These are phyloP conservation scores for Anisodus acutangulus DNA, from an alignment of 257 asterid genomes.

Conservation along the genomic window DNA sequence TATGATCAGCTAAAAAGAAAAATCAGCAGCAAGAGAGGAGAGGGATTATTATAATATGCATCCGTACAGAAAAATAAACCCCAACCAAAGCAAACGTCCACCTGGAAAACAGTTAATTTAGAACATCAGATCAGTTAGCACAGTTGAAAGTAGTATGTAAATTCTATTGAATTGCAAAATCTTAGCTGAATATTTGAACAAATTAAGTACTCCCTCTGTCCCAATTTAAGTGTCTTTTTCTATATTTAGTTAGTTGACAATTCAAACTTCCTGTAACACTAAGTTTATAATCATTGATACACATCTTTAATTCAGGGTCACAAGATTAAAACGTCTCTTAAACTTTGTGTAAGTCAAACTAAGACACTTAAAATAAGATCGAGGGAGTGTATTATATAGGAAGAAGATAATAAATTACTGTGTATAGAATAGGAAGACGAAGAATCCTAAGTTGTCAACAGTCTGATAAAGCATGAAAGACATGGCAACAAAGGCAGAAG, in stretches of 20 bases:
- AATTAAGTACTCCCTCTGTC: background rate
- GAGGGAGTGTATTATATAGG: too few relatives aligned
- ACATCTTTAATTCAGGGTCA: too few relatives aligned
- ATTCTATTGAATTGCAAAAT: background rate
- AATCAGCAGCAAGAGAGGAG: background rate
- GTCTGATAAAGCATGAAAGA: constrained; percentile 61
- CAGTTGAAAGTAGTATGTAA: background rate
- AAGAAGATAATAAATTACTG: constrained; percentile 49
- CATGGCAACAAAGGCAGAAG: constrained; percentile 64
- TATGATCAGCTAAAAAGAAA: too few relatives aligned
- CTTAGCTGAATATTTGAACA: background rate
- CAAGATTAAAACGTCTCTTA: too few relatives aligned
- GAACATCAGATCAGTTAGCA: background rate
- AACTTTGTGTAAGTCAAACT: too few relatives aligned
- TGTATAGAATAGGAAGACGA: constrained; percentile 84
- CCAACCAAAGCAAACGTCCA: constrained; percentile 86
- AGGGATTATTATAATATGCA: background rate
- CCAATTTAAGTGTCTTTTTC: too few relatives aligned
- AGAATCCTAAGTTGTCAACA: constrained; percentile 59
- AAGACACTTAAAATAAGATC: too few relatives aligned
- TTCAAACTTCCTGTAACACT: too few relatives aligned
- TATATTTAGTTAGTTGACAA: too few relatives aligned
- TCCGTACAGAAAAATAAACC: constrained; percentile 75
- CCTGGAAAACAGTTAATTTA: constrained; percentile 50
- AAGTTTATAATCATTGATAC: too few relatives aligned